A percentile compares a stretch with the other conserved stretches of the same genome.
Conservation (phyloP, 768 basidiomycete genomes). For the Chlorophyllum brunneum region DNA sequence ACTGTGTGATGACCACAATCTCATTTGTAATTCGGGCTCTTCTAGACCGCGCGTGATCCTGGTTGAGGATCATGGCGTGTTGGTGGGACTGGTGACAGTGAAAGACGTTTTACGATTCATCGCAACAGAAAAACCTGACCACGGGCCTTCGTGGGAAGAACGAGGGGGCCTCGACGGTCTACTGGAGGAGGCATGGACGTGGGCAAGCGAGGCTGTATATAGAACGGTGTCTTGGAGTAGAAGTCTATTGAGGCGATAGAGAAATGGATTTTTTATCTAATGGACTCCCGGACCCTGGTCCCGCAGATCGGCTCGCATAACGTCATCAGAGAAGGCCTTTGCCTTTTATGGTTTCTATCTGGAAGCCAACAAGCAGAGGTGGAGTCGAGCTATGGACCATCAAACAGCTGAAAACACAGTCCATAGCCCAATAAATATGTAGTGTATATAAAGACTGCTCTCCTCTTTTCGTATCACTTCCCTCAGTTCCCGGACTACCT, state of each 20-base stretch:
- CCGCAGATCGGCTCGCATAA: neutral
- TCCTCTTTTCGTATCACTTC: neutral
- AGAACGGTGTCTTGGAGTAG: conserved; percentile 34
- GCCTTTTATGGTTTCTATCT: conserved; percentile 1
- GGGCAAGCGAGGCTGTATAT: conserved; percentile 37
- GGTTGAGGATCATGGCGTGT: conserved; percentile 79
- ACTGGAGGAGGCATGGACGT: conserved; percentile 59
- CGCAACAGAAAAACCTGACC: conserved; percentile 50
- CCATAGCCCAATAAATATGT: neutral
- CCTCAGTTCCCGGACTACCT: neutral
- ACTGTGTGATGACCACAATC: conserved; percentile 2
- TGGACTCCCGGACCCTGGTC: neutral
- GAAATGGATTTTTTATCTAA: conserved; percentile 13
- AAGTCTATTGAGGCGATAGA: conserved; percentile 32
- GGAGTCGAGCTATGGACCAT: conserved; percentile 9
- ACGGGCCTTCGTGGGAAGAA: conserved; percentile 55
- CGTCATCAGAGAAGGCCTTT: conserved; percentile 2
- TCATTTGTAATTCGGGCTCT: conserved; percentile 8
- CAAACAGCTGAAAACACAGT: conserved; percentile 10
- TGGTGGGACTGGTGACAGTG: conserved; percentile 88
- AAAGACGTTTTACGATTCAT: conserved; percentile 95
- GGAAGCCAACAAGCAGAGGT: conserved; percentile 11
- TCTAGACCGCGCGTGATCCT: conserved; percentile 91
- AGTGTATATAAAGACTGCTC: neutral
- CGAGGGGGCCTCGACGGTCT: conserved; percentile 62